Evolutionary conservation across 1,284 basidiomycete species (phyloP).

Genomic region (Apiotrichum gracile): DNA sequence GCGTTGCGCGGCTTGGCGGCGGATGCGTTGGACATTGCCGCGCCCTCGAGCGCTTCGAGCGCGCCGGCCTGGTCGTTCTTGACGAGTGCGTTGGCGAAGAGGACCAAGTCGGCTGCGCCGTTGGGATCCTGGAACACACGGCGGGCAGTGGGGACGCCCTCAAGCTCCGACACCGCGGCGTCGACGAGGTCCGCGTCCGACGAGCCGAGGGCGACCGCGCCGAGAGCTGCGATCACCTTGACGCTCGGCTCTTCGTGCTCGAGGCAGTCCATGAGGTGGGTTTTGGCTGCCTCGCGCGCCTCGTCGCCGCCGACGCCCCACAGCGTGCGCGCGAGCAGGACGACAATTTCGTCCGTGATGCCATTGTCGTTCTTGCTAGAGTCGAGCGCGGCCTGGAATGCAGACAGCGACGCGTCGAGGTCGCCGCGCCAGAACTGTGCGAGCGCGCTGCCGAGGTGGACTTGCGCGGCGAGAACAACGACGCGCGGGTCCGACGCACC

Average conservation of each 20-base stretch:
- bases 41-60: slow-evolving; percentile 14
- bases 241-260: slow-evolving; percentile 55
- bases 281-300: slow-evolving; percentile 67
- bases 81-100: slow-evolving; percentile 24
- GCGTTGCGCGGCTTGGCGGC: slow-evolving; percentile 14
- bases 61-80: slow-evolving; percentile 15
- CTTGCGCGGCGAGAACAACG: slow-evolving; percentile 51
- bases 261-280: slow-evolving; percentile 74
- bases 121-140: slow-evolving; percentile 25
- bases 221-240: slow-evolving; percentile 71
- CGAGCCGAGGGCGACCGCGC: slow-evolving; percentile 77
- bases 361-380: slow-evolving; percentile 51
- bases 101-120: slow-evolving; percentile 28
- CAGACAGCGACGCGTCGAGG: slow-evolving; percentile 58
- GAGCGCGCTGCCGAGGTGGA: slow-evolving; percentile 64
- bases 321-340: slow-evolving; percentile 70
- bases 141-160: slow-evolving; percentile 31
- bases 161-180: slow-evolving; percentile 76
- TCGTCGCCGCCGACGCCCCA: slow-evolving; percentile 75
- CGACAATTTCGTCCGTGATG: slow-evolving; percentile 63
- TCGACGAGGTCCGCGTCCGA: slow-evolving; percentile 74
- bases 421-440: slow-evolving; percentile 63
- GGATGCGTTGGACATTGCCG: slow-evolving; percentile 2
- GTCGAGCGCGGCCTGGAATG: slow-evolving; percentile 63
- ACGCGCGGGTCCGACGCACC: slow-evolving; percentile 24